A percentile compares a stretch with the other conserved stretches of the same genome.
Conservation (phyloP, 1,139 yeast species). For the Saccharomyces hybrid region DNA sequence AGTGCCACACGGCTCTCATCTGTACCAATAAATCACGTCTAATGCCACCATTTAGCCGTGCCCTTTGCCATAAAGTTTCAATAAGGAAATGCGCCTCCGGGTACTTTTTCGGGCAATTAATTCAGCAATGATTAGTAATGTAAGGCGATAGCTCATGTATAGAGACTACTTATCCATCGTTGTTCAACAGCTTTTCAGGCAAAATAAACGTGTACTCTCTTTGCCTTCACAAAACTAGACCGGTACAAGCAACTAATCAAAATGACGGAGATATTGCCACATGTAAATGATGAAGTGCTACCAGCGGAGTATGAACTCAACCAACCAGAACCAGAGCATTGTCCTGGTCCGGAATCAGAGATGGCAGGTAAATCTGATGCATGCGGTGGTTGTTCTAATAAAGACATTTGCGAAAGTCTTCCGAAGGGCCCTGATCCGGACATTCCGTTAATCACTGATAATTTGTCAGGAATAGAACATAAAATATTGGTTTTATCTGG, state of each 20-base stretch:
- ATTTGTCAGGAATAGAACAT: conserved; percentile 64
- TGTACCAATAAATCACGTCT: neutral
- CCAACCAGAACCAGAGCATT: conserved; percentile 80
- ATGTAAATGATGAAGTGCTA: conserved; percentile 12
- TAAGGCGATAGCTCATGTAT: neutral
- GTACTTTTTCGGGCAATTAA: neutral
- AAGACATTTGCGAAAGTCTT: conserved; percentile 74
- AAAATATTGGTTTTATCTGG: conserved; percentile 85
- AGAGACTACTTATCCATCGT: neutral
- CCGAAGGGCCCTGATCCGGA: conserved; percentile 98
- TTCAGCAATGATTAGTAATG: neutral
- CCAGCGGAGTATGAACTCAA: conserved; percentile 29
- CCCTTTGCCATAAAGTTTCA: neutral
- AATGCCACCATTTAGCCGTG: neutral
- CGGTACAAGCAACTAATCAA: neutral
- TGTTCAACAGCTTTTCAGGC: neutral
- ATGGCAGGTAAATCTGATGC: conserved; percentile 91
- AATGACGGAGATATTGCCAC: conserved; percentile 16
- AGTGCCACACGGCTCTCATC: neutral
- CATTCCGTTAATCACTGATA: conserved; percentile 63
- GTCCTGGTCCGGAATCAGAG: conserved; percentile 97
- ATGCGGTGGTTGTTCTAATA: conserved; percentile 91
- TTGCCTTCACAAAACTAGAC: neutral
- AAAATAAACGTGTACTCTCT: neutral
- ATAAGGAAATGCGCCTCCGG: neutral